These are phyloP conservation scores for Polyrhizophydium stewartii DNA, from an alignment of 371 early-diverging fungal species.

Conservation along the genomic window DNA sequence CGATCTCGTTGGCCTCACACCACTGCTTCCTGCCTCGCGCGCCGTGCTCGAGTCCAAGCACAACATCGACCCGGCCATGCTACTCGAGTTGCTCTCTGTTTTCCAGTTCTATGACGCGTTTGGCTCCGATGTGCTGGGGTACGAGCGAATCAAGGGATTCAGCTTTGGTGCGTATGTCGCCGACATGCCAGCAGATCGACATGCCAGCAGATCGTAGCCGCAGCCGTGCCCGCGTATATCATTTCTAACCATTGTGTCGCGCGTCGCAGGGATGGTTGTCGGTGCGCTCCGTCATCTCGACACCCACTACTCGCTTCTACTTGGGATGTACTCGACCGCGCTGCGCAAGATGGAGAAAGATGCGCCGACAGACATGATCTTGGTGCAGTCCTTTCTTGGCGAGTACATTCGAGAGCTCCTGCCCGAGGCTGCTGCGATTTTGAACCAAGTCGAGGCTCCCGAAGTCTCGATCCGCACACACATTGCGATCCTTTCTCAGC, in stretches of 20 bases:
- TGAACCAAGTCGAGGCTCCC: background rate
- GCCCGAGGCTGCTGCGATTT: background rate
- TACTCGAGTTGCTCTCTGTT: background rate
- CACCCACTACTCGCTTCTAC: background rate
- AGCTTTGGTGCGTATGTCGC: background rate
- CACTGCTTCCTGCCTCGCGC: background rate
- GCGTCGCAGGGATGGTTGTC: background rate
- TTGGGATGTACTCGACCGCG: background rate
- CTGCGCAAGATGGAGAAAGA: background rate
- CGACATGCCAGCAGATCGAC: background rate
- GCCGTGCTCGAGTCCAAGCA: background rate
- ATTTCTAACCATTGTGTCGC: too few relatives aligned
- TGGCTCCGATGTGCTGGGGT: background rate
- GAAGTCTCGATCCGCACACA: background rate
- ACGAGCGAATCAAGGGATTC: background rate
- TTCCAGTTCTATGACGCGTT: slow-evolving; percentile 2
- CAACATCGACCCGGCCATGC: background rate
- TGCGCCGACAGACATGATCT: background rate
- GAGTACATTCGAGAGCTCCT: background rate
- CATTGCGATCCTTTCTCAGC: background rate
- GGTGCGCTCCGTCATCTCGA: background rate
- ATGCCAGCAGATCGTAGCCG: too few relatives aligned
- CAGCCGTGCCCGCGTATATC: too few relatives aligned
- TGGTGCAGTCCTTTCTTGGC: background rate
- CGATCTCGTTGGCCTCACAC: background rate